Base-by-base conservation (phyloP, 148 eudicot species). In the Arctostaphylos glauca region DNA sequence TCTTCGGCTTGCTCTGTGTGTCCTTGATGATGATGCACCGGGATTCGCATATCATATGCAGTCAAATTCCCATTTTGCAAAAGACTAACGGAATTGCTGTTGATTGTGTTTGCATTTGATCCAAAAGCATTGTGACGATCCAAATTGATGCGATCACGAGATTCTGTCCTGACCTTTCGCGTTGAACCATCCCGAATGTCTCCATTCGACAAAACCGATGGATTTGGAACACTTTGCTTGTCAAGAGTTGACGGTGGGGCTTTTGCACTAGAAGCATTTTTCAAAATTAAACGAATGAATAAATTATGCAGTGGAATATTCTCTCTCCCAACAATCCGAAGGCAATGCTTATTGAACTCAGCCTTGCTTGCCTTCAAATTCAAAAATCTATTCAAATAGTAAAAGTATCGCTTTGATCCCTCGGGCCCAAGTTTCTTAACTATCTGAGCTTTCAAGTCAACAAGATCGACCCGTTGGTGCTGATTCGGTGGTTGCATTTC, bases 261-360 rank as follows among this genome's bases (percentile, higher is more conserved):
- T 81, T 86, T 91, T 31, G 91, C 91, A 74, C n/a, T 85, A 87
- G 87, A 88, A 74, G 92, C 93, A 91, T 92, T 92, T 84, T 81
- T 90, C 78, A 92, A 80, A 79, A 92, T 87, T 1, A 91, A 86
- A 72, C 84, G 87, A 80, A 92, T 82, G 23, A 92, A 78, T 81
- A 86, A 90, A 91, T 92, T 92, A 83, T 92, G 95, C 72, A 92
- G 88, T 21, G 89, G 87, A 50, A 92, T 78, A 83, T 91, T 92
- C 74, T 91, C 92, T 84, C 91, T 87, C 56, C 95, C 95, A 77
- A 92, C 49, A 66, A 88, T 86, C 84, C 70, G 78, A 38, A 86
- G 49, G 85, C 95, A 92, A 38, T 86, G 84, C 85, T 83, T 88
- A 84, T 90, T 84, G 76, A 92, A 92, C 53, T 92, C 92, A 64